Evolutionary conservation across 2,329 filamentous ascomycete genomes (phyloP).

Genomic region (Xylaria sp.): DNA sequence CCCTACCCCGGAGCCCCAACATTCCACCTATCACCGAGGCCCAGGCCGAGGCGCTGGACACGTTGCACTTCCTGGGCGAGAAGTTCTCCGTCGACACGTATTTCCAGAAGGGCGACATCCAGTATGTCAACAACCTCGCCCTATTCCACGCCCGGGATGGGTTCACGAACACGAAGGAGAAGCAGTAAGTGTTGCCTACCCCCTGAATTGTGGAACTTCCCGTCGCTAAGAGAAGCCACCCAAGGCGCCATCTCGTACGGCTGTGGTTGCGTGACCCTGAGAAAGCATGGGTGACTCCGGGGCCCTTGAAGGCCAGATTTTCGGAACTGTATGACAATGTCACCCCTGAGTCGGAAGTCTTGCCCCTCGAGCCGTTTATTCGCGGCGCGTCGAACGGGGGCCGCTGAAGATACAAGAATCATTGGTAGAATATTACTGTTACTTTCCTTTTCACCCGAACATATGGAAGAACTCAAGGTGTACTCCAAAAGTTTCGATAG

Average conservation of each 20-base stretch:
- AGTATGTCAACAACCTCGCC: slow-evolving; percentile 58
- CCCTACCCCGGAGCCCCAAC: slow-evolving; percentile 52
- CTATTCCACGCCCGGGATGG: slow-evolving; percentile 56
- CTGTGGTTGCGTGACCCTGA: slow-evolving; percentile 55
- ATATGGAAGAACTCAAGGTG: neutral
- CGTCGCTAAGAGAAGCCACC: slow-evolving; percentile 30
- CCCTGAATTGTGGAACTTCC: slow-evolving; percentile 42
- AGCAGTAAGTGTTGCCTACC: slow-evolving; percentile 48
- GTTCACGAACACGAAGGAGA: slow-evolving; percentile 48
- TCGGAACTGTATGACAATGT: slow-evolving; percentile 56
- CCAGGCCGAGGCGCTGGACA: slow-evolving; percentile 56
- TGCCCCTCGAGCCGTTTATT: slow-evolving; percentile 59
- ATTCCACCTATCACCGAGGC: slow-evolving; percentile 61
- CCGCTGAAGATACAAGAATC: slow-evolving; percentile 14
- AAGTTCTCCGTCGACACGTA: slow-evolving; percentile 48
- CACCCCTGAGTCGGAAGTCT: slow-evolving; percentile 53
- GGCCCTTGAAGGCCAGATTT: slow-evolving; percentile 51
- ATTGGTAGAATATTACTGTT: neutral
- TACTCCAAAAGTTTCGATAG: no score
- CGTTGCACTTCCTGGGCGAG: slow-evolving; percentile 53
- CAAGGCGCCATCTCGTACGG: slow-evolving; percentile 51
- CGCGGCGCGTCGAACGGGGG: slow-evolving; percentile 42
- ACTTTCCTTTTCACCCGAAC: neutral
- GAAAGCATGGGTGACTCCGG: slow-evolving; percentile 52
- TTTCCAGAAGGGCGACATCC: slow-evolving; percentile 55